A percentile compares a stretch with the other conserved stretches of the same genome.
These are phyloP conservation scores for Handroanthus guayacan DNA, from an alignment of 257 asterid genomes.

Conservation along the genomic window DNA sequence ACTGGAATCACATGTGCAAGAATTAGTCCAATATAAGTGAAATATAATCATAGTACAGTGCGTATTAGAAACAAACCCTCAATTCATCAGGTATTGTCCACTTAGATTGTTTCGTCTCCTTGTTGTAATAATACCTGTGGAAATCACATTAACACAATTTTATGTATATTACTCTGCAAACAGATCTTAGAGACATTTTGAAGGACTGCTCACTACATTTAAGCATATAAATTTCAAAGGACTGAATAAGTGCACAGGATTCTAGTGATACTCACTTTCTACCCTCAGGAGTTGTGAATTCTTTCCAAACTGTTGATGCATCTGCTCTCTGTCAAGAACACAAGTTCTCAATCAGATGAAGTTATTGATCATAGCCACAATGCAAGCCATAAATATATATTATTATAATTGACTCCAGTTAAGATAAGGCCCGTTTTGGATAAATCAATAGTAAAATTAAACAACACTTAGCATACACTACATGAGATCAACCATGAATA, in stretches of 20 bases:
- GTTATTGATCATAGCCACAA: conserved; percentile 14
- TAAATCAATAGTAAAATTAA: conserved; percentile 13
- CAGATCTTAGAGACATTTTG: conserved; percentile 17
- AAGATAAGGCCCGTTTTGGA: conserved; percentile 23
- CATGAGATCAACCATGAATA: conserved; percentile 24
- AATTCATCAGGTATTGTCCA: conserved; percentile 97
- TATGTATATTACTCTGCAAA: conserved; percentile 21
- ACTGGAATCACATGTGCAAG: conserved; percentile 53
- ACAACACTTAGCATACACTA: conserved; percentile 4
- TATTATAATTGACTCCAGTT: conserved; percentile 11
- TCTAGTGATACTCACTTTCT: conserved; percentile 71
- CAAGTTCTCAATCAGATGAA: conserved; percentile 28
- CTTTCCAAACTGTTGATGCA: conserved; percentile 98
- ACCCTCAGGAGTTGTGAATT: conserved; percentile 95
- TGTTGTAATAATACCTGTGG: conserved; percentile 90
- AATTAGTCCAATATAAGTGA: conserved; percentile 41
- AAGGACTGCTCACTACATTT: background rate
- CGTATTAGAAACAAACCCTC: conserved; percentile 59
- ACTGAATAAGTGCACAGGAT: conserved; percentile 18
- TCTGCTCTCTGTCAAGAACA: conserved; percentile 82
- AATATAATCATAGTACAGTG: conserved; percentile 19
- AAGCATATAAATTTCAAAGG: background rate
- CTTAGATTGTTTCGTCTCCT: conserved; percentile 91
- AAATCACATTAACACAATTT: conserved; percentile 34
- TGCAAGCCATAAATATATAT: conserved; percentile 14